Percentiles rank a stretch among this genome's conserved stretches.
Conservation (phyloP, 192 early-diverging fungal species). For the Coemansia guatemalensis region DNA sequence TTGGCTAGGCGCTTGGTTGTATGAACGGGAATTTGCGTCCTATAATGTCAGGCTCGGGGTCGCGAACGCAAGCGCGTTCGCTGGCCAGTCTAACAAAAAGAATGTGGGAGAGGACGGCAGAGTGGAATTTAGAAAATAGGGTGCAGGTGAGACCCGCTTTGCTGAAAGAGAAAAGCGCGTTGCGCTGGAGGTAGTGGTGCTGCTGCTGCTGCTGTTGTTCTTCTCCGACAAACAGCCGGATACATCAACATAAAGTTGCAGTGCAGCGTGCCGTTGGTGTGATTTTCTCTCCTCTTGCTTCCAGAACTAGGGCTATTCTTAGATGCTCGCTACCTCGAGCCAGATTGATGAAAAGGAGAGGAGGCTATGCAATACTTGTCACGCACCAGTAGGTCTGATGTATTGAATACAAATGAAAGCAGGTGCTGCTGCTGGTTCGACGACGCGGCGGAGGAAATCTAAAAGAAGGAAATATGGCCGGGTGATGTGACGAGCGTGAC, state of each 20-base stretch:
- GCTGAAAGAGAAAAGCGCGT: background rate
- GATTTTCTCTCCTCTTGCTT: constrained; percentile 4
- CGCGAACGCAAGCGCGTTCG: background rate
- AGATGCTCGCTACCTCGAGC: background rate
- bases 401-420: background rate
- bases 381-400: background rate
- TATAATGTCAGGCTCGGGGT: background rate
- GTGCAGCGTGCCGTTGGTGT: background rate
- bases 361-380: background rate
- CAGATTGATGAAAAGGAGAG: background rate
- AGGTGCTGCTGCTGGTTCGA: background rate
- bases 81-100: background rate
- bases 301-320: constrained; percentile 4
- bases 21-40: background rate
- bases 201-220: background rate
- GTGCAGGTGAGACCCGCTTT: background rate
- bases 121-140: background rate
- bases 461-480: background rate
- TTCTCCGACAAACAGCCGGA: background rate
- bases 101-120: background rate
- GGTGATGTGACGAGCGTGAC: background rate
- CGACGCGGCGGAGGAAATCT: background rate
- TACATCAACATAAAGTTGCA: background rate
- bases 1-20: background rate
- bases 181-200: background rate